phyloP scores from a whole-genome alignment of 179 eudicot genomes.

The Spergularia azorica region DNA sequence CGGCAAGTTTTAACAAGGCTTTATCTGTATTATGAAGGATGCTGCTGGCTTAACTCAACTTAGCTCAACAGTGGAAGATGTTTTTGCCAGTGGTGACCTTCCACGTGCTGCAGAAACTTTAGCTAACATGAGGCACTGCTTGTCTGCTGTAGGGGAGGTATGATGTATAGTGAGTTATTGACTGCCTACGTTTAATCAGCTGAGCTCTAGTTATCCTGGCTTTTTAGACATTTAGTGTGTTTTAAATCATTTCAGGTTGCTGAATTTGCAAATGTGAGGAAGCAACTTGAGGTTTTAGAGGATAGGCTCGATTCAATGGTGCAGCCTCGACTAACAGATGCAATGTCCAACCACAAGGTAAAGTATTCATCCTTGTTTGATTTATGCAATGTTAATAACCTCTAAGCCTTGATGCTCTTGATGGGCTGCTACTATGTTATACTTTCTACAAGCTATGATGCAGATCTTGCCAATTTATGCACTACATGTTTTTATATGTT shows the following conservation, averaged over 20 bases:
- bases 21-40: conserved; percentile 49
- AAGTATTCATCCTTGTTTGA: conserved; percentile 5
- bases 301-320: conserved; percentile 96
- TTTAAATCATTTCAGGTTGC: conserved; percentile 72
- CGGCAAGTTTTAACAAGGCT: conserved; percentile 20
- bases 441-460: background rate
- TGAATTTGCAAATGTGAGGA: conserved; percentile 94
- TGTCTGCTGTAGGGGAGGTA: conserved; percentile 96
- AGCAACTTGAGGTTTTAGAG: conserved; percentile 95
- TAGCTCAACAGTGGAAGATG: conserved; percentile 97
- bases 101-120: conserved; percentile 95
- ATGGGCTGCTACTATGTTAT: background rate
- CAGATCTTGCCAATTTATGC: background rate
- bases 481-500: background rate
- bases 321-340: conserved; percentile 94
- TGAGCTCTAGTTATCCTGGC: conserved; percentile 2
- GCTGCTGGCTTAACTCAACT: conserved; percentile 92
- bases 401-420: too few relatives aligned
- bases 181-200: background rate
- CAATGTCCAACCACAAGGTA: conserved; percentile 78
- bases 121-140: conserved; percentile 96
- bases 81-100: conserved; percentile 95
- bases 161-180: conserved; percentile 11
- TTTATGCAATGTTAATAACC: background rate
- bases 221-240: conserved; percentile 11